These are phyloP conservation scores for Coleophoma eucalyptorum DNA, from an alignment of 2,329 filamentous ascomycete genomes.

Conservation along the genomic window DNA sequence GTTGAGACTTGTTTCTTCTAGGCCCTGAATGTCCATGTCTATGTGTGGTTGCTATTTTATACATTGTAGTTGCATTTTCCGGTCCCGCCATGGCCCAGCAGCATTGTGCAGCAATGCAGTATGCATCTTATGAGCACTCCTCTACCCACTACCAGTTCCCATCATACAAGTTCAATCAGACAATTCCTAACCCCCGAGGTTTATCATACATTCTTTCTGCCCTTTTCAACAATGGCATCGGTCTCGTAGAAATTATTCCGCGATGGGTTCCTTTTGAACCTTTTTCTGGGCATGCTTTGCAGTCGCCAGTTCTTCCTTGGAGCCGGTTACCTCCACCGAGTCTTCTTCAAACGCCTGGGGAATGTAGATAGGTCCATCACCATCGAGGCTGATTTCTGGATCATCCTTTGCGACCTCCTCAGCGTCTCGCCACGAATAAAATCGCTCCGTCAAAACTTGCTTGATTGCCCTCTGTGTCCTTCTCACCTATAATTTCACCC, in stretches of 20 bases:
- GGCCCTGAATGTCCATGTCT: not conserved
- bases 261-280: no score
- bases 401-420: slow-evolving; percentile 61
- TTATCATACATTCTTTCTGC: no score
- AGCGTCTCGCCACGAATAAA: slow-evolving; percentile 83
- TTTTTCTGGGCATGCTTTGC: no score
- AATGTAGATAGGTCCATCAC: slow-evolving; percentile 21
- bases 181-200: no score
- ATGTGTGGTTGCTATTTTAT: not conserved
- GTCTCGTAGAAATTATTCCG: no score
- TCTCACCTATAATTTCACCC: slow-evolving; percentile 52
- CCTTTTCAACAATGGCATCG: no score
- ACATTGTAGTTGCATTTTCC: not conserved
- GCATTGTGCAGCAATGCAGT: no score
- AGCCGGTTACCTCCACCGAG: slow-evolving; percentile 2
- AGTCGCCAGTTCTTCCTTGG: no score
- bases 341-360: slow-evolving; percentile 17
- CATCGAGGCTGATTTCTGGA: slow-evolving; percentile 53
- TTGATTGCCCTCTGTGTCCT: slow-evolving; percentile 80
- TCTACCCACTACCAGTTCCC: not conserved
- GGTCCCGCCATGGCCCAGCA: no score
- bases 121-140: no score
- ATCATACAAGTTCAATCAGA: not conserved
- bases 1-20: not conserved
- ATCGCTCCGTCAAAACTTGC: slow-evolving; percentile 81